A percentile compares a stretch with the other conserved stretches of the same genome.
Conservation (phyloP, 306 rosid genomes). For the Cucurbita ficifolia region DNA sequence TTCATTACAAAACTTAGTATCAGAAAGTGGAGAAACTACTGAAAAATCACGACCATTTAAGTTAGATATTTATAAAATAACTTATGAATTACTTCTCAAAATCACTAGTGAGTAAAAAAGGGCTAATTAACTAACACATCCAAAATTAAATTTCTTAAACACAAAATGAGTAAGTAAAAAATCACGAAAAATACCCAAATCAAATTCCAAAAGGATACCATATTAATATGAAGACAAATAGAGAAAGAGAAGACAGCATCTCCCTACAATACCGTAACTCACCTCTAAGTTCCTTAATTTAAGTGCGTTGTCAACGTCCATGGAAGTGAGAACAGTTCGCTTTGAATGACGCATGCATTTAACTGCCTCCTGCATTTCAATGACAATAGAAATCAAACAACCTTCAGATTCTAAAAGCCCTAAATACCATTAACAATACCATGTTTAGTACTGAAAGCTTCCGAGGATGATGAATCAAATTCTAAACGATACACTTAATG, state of each 20-base stretch:
- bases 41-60: not conserved
- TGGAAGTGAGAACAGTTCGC: constrained; percentile 50
- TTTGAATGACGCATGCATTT: constrained; percentile 88
- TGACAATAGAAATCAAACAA: not conserved
- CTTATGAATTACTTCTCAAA: not conserved
- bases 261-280: not conserved
- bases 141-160: not conserved
- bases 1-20: not conserved
- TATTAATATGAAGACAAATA: not conserved
- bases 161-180: not conserved
- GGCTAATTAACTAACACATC: not conserved
- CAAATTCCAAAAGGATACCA: not conserved
- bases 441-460: too few relatives aligned
- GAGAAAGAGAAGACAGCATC: not conserved
- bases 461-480: too few relatives aligned
- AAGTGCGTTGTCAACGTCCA: constrained; percentile 81
- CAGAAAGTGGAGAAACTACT: not conserved
- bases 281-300: constrained; percentile 80
- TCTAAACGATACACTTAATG: not conserved
- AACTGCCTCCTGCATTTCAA: constrained; percentile 62
- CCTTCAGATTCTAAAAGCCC: not conserved
- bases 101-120: not conserved
- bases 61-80: not conserved
- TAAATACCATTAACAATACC: too few relatives aligned
- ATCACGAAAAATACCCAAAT: not conserved